Conservation (phyloP, 1,284 basidiomycete species). For the Heterobasidion irregulare region DNA sequence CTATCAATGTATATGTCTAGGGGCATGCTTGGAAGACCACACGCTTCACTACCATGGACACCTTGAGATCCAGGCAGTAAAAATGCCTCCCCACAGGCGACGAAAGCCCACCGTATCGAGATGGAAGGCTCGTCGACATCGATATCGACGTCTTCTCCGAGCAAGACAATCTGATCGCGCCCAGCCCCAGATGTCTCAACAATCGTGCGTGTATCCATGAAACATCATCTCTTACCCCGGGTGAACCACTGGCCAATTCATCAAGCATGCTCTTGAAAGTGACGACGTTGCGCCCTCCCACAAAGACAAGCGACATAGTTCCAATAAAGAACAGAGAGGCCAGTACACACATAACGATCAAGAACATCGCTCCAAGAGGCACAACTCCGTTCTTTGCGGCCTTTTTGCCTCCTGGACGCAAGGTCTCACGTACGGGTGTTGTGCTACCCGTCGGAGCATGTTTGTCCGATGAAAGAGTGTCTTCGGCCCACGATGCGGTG, state of each 20-base stretch:
- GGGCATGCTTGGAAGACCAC: conserved; percentile 37
- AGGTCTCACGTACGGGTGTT: conserved; percentile 4
- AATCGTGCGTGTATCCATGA: too few relatives aligned
- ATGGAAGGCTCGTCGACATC: conserved; percentile 51
- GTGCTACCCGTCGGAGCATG: conserved; percentile 15
- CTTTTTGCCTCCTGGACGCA: neutral
- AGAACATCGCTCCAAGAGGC: conserved; percentile 30
- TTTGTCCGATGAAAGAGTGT: conserved; percentile 1
- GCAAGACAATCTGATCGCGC: conserved; percentile 15
- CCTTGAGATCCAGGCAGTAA: conserved; percentile 40
- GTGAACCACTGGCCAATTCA: conserved; percentile 29
- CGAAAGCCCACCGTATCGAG: conserved; percentile 46
- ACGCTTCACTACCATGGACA: conserved; percentile 33
- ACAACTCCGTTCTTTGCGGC: conserved; percentile 18
- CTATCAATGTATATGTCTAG: conserved; percentile 42
- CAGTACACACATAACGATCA: conserved; percentile 29
- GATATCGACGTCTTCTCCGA: conserved; percentile 49
- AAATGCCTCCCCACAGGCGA: conserved; percentile 40
- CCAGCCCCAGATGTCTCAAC: neutral
- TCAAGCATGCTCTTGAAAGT: conserved; percentile 34
- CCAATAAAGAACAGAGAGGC: conserved; percentile 40
- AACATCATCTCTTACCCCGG: conserved; percentile 30
- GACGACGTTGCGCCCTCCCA: conserved; percentile 33
- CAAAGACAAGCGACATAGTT: conserved; percentile 39
- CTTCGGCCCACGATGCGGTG: conserved; percentile 12